Conservation (phyloP, 2,329 filamentous ascomycete species). For the Mollisia scopiformis region DNA sequence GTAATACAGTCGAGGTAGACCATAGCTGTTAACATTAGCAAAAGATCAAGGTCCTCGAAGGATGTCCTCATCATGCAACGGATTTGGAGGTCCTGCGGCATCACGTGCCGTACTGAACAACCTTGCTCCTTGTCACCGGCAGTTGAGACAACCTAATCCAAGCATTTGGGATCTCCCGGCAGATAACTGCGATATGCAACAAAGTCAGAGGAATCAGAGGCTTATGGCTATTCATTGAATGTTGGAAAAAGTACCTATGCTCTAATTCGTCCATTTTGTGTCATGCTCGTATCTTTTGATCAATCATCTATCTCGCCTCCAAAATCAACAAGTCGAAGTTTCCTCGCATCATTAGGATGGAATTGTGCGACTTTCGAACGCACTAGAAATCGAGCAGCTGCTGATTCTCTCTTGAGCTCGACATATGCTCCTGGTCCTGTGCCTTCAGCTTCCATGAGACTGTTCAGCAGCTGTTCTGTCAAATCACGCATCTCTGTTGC, state of each 20-base stretch:
- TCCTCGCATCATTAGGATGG: constrained; percentile 64
- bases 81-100: not conserved
- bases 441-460: constrained; percentile 55
- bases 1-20: not conserved
- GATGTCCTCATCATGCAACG: too few relatives aligned
- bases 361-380: constrained; percentile 68
- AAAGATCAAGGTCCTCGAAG: too few relatives aligned
- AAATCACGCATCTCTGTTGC: constrained; percentile 64
- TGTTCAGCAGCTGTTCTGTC: constrained; percentile 63
- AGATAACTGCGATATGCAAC: not conserved
- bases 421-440: constrained; percentile 62
- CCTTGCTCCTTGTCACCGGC: not conserved
- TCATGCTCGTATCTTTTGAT: constrained; percentile 1
- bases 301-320: constrained; percentile 63
- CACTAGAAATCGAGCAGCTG: constrained; percentile 65
- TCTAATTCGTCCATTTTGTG: not conserved
- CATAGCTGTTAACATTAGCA: too few relatives aligned
- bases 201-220: not conserved
- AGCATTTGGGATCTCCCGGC: not conserved
- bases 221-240: not conserved
- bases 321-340: constrained; percentile 64
- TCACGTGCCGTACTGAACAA: not conserved
- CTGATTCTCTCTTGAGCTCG: constrained; percentile 60
- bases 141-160: not conserved
- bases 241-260: not conserved